phyloP scores from a whole-genome alignment of 148 eudicot species.

The Simmondsia chinensis region DNA sequence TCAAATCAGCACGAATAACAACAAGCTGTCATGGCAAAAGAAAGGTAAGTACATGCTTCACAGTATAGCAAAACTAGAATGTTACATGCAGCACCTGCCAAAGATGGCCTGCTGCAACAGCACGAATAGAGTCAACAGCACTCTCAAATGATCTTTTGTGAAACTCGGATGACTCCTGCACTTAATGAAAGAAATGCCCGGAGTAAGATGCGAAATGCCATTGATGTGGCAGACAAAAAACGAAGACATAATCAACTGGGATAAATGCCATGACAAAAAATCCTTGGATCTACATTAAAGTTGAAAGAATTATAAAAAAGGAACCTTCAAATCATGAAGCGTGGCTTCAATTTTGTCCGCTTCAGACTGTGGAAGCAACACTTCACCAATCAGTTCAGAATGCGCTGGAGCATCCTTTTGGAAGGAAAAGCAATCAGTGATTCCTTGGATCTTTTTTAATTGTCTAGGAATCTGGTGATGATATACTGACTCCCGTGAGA shows the following conservation, averaged over 20 bases:
- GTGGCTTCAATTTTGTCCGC: constrained; percentile 88
- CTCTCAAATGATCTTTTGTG: constrained; percentile 93
- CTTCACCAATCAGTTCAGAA: constrained; percentile 46
- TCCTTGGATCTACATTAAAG: too few relatives aligned
- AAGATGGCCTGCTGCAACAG: constrained; percentile 89
- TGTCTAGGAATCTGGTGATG: constrained; percentile 64
- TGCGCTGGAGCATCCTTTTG: constrained; percentile 38
- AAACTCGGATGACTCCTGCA: constrained; percentile 93
- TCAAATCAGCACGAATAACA: constrained; percentile 90
- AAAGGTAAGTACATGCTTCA: constrained; percentile 3
- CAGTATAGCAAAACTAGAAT: not conserved
- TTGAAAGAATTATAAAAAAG: constrained; percentile 3
- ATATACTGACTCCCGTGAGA: constrained; percentile 36
- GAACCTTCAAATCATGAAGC: constrained; percentile 81
- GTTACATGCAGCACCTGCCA: constrained; percentile 67
- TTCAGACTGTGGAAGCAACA: constrained; percentile 84
- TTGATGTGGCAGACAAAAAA: too few relatives aligned
- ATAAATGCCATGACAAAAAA: too few relatives aligned
- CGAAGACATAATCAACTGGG: too few relatives aligned
- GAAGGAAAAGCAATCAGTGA: constrained; percentile 25
- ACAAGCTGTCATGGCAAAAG: constrained; percentile 61
- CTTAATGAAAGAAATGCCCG: not conserved
- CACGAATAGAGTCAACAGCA: constrained; percentile 76
- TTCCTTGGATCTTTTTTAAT: constrained; percentile 40
- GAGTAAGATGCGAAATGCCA: too few relatives aligned